Evolutionary conservation across 2,329 filamentous ascomycete genomes (phyloP).

Genomic region (Colletotrichum filicis): DNA sequence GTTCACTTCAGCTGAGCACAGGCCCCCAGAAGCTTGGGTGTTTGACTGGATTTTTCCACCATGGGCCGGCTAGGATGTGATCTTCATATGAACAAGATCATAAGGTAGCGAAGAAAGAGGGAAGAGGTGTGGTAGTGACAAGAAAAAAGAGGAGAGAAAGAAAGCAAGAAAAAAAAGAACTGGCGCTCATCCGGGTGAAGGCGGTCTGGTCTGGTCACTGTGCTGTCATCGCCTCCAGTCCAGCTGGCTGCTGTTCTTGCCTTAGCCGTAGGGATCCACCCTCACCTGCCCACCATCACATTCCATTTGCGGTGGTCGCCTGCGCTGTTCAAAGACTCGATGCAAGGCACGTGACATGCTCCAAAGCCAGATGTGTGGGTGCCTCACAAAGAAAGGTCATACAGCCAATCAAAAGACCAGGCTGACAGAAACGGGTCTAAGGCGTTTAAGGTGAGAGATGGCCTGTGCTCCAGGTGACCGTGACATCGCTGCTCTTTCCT

Average conservation of each 20-base stretch:
- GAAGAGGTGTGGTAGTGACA: neutral
- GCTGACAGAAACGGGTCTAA: constrained; percentile 1
- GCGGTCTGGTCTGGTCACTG: constrained; percentile 4
- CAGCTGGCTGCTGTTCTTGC: neutral
- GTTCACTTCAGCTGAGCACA: constrained; percentile 12
- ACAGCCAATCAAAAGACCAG: neutral
- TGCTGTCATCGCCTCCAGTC: neutral
- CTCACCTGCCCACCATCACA: constrained; percentile 2
- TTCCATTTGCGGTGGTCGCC: neutral
- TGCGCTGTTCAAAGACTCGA: constrained; percentile 30
- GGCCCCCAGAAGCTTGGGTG: constrained; percentile 1
- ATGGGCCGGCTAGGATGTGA: neutral
- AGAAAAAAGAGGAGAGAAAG: neutral
- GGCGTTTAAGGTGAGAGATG: neutral
- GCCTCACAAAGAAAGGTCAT: neutral
- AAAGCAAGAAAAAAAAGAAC: neutral
- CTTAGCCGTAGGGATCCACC: constrained; percentile 4
- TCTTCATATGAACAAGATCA: neutral
- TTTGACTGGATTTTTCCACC: constrained; percentile 9
- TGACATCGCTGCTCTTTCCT: constrained; percentile 4
- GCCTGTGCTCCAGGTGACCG: constrained; percentile 30
- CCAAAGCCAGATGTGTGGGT: too few species aligned
- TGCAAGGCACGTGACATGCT: constrained; percentile 32
- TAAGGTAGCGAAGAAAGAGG: neutral
- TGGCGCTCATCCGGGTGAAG: neutral